Evolutionary conservation across 2,329 filamentous ascomycete species (phyloP).

Genomic region (Fusarium torreyae): DNA sequence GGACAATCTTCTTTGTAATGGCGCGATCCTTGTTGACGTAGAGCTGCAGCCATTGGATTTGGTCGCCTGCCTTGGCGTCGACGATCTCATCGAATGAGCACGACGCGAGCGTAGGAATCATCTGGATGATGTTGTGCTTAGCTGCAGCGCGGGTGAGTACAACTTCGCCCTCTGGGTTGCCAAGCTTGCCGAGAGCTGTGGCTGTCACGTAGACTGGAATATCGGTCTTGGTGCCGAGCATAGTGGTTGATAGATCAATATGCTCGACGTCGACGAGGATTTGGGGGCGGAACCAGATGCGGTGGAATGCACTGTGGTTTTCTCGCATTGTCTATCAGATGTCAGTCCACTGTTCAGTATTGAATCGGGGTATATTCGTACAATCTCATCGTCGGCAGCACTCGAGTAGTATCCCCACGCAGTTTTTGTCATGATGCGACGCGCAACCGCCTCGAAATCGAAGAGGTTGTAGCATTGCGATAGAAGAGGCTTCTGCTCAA

Average conservation of each 20-base stretch:
- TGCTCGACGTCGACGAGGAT: slow-evolving; percentile 91
- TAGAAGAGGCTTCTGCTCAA: slow-evolving; percentile 81
- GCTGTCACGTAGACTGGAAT: slow-evolving; percentile 98
- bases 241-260: slow-evolving; percentile 89
- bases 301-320: slow-evolving; percentile 96
- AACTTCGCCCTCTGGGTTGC: slow-evolving; percentile 94
- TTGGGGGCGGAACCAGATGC: slow-evolving; percentile 95
- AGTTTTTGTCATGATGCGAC: slow-evolving; percentile 92
- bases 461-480: slow-evolving; percentile 93
- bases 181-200: slow-evolving; percentile 94
- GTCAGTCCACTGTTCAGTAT: slow-evolving; percentile 4
- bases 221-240: slow-evolving; percentile 88
- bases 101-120: slow-evolving; percentile 97
- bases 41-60: slow-evolving; percentile 96
- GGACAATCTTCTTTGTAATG: slow-evolving; percentile 90
- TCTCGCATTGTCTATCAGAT: slow-evolving; percentile 84
- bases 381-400: slow-evolving; percentile 73
- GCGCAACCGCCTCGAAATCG: slow-evolving; percentile 96
- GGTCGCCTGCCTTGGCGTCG: slow-evolving; percentile 82
- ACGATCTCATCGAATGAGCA: slow-evolving; percentile 98
- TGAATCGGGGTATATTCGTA: slow-evolving; percentile 39
- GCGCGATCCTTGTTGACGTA: slow-evolving; percentile 97
- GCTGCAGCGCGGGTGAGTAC: slow-evolving; percentile 86
- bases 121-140: slow-evolving; percentile 93
- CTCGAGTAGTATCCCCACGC: slow-evolving; percentile 99